phyloP scores from a whole-genome alignment of 306 rosid genomes.

The Prunus davidiana region DNA sequence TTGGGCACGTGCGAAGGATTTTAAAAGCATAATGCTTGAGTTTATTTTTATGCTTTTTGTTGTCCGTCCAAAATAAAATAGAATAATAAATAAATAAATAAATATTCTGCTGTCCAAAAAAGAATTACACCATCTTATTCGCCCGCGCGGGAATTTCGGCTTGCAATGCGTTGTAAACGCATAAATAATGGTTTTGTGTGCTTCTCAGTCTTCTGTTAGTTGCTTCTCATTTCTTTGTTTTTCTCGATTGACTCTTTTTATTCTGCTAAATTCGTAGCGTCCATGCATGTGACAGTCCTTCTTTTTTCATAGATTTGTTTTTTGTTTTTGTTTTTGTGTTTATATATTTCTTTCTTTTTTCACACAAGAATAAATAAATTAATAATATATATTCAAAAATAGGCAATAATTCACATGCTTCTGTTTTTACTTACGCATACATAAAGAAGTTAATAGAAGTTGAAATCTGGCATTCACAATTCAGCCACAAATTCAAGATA shows the following conservation, averaged over 20 bases:
- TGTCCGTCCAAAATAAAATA: neutral
- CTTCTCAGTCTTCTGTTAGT: neutral
- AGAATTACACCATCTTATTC: constrained; percentile 31
- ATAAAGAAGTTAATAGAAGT: no score
- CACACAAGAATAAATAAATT: no score
- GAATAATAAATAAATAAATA: neutral
- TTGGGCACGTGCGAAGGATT: constrained; percentile 32
- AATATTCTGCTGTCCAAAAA: neutral
- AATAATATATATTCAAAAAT: no score
- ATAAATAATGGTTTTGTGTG: neutral
- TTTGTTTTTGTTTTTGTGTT: no score
- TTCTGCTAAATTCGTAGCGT: neutral
- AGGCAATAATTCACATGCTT: no score
- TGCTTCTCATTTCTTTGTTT: neutral
- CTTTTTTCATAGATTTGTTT: neutral
- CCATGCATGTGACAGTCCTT: neutral
- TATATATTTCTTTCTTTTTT: no score
- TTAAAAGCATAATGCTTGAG: neutral
- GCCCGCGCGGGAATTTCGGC: constrained; percentile 77
- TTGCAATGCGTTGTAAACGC: constrained; percentile 29
- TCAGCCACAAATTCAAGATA: no score
- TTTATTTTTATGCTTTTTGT: constrained; percentile 31
- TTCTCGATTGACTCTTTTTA: neutral
- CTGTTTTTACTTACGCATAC: no score
- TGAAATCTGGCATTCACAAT: no score